Evolutionary conservation across 2,329 filamentous ascomycete genomes (phyloP).

Genomic region (Pestalotiopsis sp.): DNA sequence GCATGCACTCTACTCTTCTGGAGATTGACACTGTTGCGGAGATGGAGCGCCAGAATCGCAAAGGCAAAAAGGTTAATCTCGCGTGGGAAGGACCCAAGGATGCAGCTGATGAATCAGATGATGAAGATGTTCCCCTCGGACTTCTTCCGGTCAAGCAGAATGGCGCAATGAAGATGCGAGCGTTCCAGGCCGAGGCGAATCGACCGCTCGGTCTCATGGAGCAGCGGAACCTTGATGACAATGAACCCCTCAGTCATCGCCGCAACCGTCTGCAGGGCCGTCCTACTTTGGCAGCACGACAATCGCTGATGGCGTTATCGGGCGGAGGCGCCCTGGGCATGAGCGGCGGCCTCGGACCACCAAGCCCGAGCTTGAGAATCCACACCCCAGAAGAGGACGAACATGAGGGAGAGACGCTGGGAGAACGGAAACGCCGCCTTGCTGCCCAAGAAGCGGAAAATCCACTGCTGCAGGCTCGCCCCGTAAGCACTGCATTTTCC

Average conservation of each 20-base stretch:
- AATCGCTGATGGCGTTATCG: conserved; percentile 45
- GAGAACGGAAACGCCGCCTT: conserved; percentile 65
- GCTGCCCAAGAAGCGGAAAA: conserved; percentile 52
- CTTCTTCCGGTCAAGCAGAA: conserved; percentile 71
- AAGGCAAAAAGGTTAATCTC: conserved; percentile 76
- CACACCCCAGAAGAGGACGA: conserved; percentile 47
- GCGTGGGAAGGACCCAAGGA: conserved; percentile 72
- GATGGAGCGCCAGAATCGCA: conserved; percentile 74
- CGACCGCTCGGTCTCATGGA: conserved; percentile 77
- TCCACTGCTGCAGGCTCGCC: conserved; percentile 53
- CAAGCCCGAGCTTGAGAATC: conserved; percentile 31
- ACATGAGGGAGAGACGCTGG: conserved; percentile 67
- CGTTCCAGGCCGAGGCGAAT: conserved; percentile 57
- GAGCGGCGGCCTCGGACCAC: conserved; percentile 27
- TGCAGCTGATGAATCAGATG: conserved; percentile 26
- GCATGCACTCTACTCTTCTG: conserved; percentile 88
- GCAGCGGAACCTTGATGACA: conserved; percentile 84
- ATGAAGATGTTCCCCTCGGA: conserved; percentile 78
- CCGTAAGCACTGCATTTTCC: conserved; percentile 68
- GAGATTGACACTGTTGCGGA: conserved; percentile 90
- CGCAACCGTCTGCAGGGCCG: conserved; percentile 74
- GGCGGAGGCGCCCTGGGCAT: conserved; percentile 24
- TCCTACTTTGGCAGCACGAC: conserved; percentile 41
- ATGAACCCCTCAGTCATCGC: conserved; percentile 81
- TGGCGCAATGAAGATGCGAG: conserved; percentile 47